Evolutionary conservation across 2,329 filamentous ascomycete genomes (phyloP), one percentile per base, ranked within the genome.

Genomic region (Aspergillus sp.): DNA sequence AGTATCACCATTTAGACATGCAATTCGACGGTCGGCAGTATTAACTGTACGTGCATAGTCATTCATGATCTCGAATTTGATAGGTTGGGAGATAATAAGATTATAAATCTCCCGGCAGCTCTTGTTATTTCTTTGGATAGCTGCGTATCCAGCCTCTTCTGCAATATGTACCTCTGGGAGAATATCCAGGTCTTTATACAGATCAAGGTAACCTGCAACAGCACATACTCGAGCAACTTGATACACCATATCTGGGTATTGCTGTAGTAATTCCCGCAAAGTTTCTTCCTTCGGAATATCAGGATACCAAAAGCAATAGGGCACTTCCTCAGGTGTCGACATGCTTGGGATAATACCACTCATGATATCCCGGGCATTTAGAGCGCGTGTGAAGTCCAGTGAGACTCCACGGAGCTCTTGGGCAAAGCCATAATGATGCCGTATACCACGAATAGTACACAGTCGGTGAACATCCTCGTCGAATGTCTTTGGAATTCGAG

Each of bases 221-320:
- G 64, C 64, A 62, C 63, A 66, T 0, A 62, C 63, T 7, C 63
- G 57, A 12, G 58, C 66, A 3, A 63, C 61, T 42, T 64, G 59
- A 70, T 77, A 71, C 45, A 47, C 15, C 20, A 56, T 15, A 53
- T 48, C 51, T 18, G 73, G 72, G 57, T 70, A 76, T 1, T 54
- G 57, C 1, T 38, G 17, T 5, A 63, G 69, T 13, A 79, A 57
- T 2, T 63, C 41, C 3, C 74, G 68, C 30, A 75, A 73, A 1
- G 73, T 78, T 1, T 72, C 67, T 55, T 78, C 72, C 0, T 55
- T 58, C 2, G 76, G 70, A 0, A 71, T 20, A 2, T 76, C 68
- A 0, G 76, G 77, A 47, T 42, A 7, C 60, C 53, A 43, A 20
- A 45, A 12, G 9, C 52, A 39, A 55, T 41, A 43, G 61, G n/a